A percentile compares a stretch with the other conserved stretches of the same genome.
Conservation (phyloP, 164 flowering plant genomes). For the grape (Vitis vinifera) region ASM3070453v1 NC_081811.1:2513001-2513500, state of each 20-base stretch:
- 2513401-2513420: conserved; percentile 26
- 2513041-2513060: conserved; percentile 92
- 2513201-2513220: conserved; percentile 77
- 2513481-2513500: conserved; percentile 74
- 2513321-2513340: conserved; percentile 78
- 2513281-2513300: conserved; percentile 70
- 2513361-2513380: conserved; percentile 51
- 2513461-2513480: conserved; percentile 55
- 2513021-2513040: conserved; percentile 1
- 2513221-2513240: conserved; percentile 74
- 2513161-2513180: not conserved
- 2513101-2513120: conserved; percentile 14
- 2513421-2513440: conserved; percentile 35
- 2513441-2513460: conserved; percentile 42
- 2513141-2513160: not conserved
- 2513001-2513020: not conserved
- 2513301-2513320: conserved; percentile 85
- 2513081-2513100: conserved; percentile 42
- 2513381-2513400: conserved; percentile 37
- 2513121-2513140: not conserved
- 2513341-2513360: conserved; percentile 48
- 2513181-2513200: conserved; percentile 22
- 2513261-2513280: conserved; percentile 85
- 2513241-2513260: conserved; percentile 83
- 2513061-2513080: conserved; percentile 87